Percentiles rank a stretch among this genome's conserved stretches.
Conservation (phyloP, 768 basidiomycete genomes). For the Dentipellis sp. region DNA sequence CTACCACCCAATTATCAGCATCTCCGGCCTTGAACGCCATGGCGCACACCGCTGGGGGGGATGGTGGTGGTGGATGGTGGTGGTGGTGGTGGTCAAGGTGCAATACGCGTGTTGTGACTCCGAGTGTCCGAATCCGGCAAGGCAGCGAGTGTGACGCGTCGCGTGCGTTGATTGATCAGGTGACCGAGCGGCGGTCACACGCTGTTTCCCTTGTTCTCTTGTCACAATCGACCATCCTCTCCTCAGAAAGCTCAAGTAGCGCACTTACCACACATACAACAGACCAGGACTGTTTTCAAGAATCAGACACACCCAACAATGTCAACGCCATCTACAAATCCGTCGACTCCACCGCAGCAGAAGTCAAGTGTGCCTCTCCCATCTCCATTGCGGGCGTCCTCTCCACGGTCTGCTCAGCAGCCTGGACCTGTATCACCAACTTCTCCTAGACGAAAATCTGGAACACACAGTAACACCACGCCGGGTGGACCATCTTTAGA, state of each 20-base stretch:
- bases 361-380: slow-evolving; percentile 6
- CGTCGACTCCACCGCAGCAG: slow-evolving; percentile 6
- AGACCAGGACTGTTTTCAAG: too few relatives aligned
- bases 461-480: neutral
- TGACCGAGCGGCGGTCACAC: slow-evolving; percentile 5
- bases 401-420: slow-evolving; percentile 2
- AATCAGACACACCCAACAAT: neutral
- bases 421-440: neutral
- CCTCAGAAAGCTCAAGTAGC: too few relatives aligned
- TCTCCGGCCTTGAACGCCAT: neutral
- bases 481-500: slow-evolving; percentile 7
- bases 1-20: slow-evolving; percentile 10
- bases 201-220: neutral
- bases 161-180: slow-evolving; percentile 1
- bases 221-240: too few relatives aligned
- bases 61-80: neutral
- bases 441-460: neutral
- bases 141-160: neutral
- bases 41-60: neutral
- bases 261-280: too few relatives aligned
- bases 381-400: slow-evolving; percentile 9
- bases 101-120: too few relatives aligned
- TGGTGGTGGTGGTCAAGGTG: neutral
- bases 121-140: neutral
- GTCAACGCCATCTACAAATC: neutral